phyloP scores from a whole-genome alignment of 306 rosid species.

The Prinsepia uniflora region DNA sequence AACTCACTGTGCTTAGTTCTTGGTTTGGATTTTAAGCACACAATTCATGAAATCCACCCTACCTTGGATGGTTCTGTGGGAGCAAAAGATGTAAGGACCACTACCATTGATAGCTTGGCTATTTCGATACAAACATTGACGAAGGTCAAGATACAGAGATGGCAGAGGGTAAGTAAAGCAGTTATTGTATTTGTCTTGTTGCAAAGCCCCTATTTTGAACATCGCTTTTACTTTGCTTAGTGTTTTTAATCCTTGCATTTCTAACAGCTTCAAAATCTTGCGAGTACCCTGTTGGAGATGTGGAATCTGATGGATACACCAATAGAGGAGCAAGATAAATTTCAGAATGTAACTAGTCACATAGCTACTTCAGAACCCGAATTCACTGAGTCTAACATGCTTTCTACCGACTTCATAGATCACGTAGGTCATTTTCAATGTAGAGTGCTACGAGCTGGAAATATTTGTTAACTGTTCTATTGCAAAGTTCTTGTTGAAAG shows the following conservation, averaged over 20 bases:
- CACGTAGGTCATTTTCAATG: conserved; percentile 37
- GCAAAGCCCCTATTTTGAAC: neutral
- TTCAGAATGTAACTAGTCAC: conserved; percentile 55
- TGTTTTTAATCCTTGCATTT: conserved; percentile 17
- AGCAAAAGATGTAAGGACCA: conserved; percentile 39
- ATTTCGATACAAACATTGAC: conserved; percentile 42
- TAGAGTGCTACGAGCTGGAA: neutral
- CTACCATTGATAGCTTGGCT: conserved; percentile 41
- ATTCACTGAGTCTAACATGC: conserved; percentile 51
- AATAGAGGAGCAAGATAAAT: conserved; percentile 47
- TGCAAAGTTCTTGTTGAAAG: neutral
- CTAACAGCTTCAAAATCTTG: conserved; percentile 55
- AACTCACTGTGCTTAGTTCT: conserved; percentile 42
- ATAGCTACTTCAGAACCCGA: conserved; percentile 60
- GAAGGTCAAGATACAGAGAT: conserved; percentile 58
- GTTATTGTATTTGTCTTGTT: conserved; percentile 10
- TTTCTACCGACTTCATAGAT: conserved; percentile 47
- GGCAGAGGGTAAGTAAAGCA: conserved; percentile 43
- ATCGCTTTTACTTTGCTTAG: neutral
- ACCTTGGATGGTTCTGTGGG: conserved; percentile 29
- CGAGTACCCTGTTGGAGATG: conserved; percentile 53
- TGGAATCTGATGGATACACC: conserved; percentile 82
- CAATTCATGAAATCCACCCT: conserved; percentile 36
- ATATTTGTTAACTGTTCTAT: neutral
- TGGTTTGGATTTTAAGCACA: conserved; percentile 41